Evolutionary conservation across 129 eudicot genomes (phyloP).

Genomic region (Chrysanthemum seticuspe): DNA sequence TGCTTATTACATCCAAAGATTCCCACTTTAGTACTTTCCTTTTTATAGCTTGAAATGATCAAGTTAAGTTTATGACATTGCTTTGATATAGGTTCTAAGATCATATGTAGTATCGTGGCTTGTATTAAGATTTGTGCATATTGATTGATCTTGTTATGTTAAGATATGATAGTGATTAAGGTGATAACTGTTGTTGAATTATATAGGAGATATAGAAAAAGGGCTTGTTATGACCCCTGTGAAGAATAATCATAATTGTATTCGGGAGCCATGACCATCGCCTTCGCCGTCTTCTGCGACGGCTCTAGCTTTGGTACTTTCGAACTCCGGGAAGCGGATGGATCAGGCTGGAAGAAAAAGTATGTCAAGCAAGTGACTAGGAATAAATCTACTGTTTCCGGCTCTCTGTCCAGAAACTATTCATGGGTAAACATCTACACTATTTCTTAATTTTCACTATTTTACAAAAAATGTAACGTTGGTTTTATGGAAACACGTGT

Average conservation of each 20-base stretch:
- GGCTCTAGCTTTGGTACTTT: conserved; percentile 71
- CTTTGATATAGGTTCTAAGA: too few relatives aligned
- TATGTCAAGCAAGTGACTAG: too few relatives aligned
- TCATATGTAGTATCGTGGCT: too few relatives aligned
- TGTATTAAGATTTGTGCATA: background rate
- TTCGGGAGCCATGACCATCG: conserved; percentile 47
- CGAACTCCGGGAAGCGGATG: conserved; percentile 53
- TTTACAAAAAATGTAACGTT: background rate
- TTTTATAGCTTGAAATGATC: background rate
- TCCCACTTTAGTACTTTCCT: background rate
- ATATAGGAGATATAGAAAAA: conserved; percentile 42
- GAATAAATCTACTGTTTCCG: conserved; percentile 55
- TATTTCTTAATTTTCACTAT: background rate
- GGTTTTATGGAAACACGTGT: background rate
- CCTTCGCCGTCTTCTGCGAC: conserved; percentile 65
- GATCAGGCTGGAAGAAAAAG: too few relatives aligned
- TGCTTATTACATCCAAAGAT: conserved; percentile 1
- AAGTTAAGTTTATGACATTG: background rate
- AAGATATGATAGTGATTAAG: too few relatives aligned
- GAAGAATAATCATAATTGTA: conserved; percentile 27
- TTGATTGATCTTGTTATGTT: too few relatives aligned
- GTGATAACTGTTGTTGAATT: background rate
- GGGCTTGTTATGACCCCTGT: conserved; percentile 36
- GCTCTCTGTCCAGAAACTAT: conserved; percentile 58
- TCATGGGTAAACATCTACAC: conserved; percentile 48